Conservation (phyloP, 176 grass and related monocot genomes). For the Melocanna baccifera region DNA sequence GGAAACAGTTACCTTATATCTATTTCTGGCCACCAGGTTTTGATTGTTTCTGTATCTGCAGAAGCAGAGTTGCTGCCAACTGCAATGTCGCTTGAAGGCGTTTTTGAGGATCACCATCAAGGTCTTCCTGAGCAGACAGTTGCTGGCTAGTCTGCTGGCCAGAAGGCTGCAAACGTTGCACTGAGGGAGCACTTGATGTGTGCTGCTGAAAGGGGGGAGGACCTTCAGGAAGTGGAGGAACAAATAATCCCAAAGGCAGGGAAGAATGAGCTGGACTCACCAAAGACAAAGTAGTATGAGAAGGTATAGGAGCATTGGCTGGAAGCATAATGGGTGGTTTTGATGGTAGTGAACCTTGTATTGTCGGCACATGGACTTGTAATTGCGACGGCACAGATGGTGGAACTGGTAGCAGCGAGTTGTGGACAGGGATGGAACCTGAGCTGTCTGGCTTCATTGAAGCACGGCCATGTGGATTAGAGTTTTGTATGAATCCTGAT, state of each 20-base stretch:
- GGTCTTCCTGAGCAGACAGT: constrained; percentile 40
- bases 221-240: constrained; percentile 50
- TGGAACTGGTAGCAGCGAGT: constrained; percentile 17
- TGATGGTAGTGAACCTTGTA: constrained; percentile 28
- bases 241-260: constrained; percentile 32
- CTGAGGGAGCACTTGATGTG: constrained; percentile 31
- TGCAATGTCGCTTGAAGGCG: constrained; percentile 91
- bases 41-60: constrained; percentile 86
- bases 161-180: constrained; percentile 31
- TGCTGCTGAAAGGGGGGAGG: constrained; percentile 40
- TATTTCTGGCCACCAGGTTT: constrained; percentile 58
- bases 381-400: constrained; percentile 19
- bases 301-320: constrained; percentile 32
- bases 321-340: constrained; percentile 11
- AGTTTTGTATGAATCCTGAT: constrained; percentile 33
- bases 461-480: constrained; percentile 39
- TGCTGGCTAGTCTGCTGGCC: constrained; percentile 46
- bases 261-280: constrained; percentile 45
- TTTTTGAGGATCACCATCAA: constrained; percentile 72
- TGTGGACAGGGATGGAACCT: constrained; percentile 28
- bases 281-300: neutral
- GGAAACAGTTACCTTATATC: constrained; percentile 48
- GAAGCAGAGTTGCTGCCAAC: constrained; percentile 77
- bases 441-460: constrained; percentile 26
- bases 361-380: neutral